Evolutionary conservation across 192 early-diverging fungal genomes (phyloP).

Genomic region (Mortierella claussenii): DNA sequence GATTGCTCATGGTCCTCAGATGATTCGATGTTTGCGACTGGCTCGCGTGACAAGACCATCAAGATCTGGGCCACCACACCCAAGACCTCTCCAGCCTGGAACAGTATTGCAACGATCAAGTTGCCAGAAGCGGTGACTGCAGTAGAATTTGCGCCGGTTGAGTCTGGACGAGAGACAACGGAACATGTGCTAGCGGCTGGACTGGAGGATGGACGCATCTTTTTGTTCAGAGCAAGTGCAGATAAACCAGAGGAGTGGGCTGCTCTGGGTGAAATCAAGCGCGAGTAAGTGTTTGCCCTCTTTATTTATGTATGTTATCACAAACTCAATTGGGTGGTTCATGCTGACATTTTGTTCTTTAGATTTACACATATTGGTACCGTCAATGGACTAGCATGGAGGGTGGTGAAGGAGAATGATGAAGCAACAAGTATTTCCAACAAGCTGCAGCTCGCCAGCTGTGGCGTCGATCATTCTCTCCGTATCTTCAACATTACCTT

Average conservation of each 20-base stretch:
- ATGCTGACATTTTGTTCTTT: neutral
- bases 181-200: conserved; percentile 83
- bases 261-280: conserved; percentile 45
- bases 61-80: conserved; percentile 74
- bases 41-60: conserved; percentile 91
- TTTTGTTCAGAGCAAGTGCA: conserved; percentile 58
- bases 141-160: conserved; percentile 76
- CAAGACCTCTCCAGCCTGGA: conserved; percentile 29
- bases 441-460: conserved; percentile 70
- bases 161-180: conserved; percentile 27
- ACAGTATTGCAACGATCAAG: conserved; percentile 70
- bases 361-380: conserved; percentile 64
- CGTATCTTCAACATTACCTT: conserved; percentile 67
- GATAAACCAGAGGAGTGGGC: conserved; percentile 43
- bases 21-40: conserved; percentile 86
- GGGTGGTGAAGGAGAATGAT: conserved; percentile 36
- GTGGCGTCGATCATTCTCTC: conserved; percentile 80
- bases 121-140: conserved; percentile 87
- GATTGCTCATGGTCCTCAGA: conserved; percentile 85
- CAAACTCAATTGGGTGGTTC: neutral
- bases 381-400: conserved; percentile 76
- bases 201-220: conserved; percentile 83
- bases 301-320: neutral
- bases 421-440: neutral
- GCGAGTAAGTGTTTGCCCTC: conserved; percentile 54